Conservation (phyloP, 768 basidiomycete species). For the Naematelia aurantialba region DNA sequence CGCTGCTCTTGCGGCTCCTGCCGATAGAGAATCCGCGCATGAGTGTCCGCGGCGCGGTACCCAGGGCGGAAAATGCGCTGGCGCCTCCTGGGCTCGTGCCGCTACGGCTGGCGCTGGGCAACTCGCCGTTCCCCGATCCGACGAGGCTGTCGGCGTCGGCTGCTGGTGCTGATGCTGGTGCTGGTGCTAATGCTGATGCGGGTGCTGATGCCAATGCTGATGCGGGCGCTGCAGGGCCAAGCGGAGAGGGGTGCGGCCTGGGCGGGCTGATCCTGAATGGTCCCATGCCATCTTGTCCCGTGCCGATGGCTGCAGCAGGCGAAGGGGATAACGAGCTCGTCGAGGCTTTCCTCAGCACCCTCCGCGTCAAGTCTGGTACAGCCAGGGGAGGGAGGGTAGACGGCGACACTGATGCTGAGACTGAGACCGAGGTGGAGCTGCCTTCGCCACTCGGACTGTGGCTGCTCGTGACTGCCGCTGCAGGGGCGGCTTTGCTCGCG, state of each 20-base stretch:
- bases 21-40: constrained; percentile 4
- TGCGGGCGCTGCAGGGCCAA: no score
- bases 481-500: constrained; percentile 22
- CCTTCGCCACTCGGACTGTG: neutral
- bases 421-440: no score
- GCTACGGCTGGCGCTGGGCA: no score
- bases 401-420: neutral
- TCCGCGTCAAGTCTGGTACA: neutral
- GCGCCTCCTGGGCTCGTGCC: neutral
- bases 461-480: constrained; percentile 24
- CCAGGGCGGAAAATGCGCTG: neutral
- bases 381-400: neutral
- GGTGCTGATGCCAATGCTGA: no score
- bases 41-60: neutral
- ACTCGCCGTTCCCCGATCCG: neutral
- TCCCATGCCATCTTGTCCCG: neutral
- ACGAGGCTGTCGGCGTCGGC: no score
- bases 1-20: neutral
- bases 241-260: neutral
- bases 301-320: no score
- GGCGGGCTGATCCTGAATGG: neutral
- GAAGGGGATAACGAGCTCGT: neutral
- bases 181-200: no score
- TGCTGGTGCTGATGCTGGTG: no score
- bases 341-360: neutral